A percentile compares a stretch with the other conserved stretches of the same genome.
Conservation (phyloP, 2,329 filamentous ascomycete species). For the Xylogone sp. region DNA sequence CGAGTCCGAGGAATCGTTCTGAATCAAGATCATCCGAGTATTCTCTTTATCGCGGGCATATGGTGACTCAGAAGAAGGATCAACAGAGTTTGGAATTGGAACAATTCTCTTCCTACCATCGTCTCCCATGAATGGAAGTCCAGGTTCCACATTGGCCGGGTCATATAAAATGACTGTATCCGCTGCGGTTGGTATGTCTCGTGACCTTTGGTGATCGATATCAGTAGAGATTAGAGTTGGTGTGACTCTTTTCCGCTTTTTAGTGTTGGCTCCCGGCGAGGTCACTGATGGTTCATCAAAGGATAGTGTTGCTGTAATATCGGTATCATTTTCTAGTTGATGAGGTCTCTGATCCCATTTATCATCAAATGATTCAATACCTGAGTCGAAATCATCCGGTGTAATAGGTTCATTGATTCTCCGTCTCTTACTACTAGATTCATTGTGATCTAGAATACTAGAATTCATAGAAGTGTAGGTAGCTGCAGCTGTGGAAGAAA, state of each 20-base stretch:
- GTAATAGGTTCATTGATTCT: background rate
- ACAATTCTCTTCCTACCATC: slow-evolving; percentile 19
- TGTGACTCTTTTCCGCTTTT: slow-evolving; percentile 29
- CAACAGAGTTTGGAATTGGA: slow-evolving; percentile 7
- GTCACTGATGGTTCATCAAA: background rate
- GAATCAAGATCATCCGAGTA: background rate
- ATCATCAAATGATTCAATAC: background rate
- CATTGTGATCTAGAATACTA: background rate
- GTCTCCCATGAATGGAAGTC: slow-evolving; percentile 12
- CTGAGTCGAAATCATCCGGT: background rate
- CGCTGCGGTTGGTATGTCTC: slow-evolving; percentile 19
- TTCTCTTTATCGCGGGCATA: background rate
- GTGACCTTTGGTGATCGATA: slow-evolving; percentile 16
- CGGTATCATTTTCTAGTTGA: background rate
- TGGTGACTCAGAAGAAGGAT: background rate
- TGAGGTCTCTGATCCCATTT: background rate
- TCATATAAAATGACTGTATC: slow-evolving; percentile 14
- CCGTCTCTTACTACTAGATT: background rate
- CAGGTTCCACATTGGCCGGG: slow-evolving; percentile 11
- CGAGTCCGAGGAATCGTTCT: background rate
- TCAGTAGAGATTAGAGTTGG: slow-evolving; percentile 22
- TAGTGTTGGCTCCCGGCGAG: slow-evolving; percentile 10
- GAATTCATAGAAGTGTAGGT: background rate
- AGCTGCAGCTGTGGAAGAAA: background rate
- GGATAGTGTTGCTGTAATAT: background rate